Percentiles rank a stretch among this genome's conserved stretches.
Evolutionary conservation across 352 stramenopile species (phyloP).

Genomic region (Peronospora destructor): DNA sequence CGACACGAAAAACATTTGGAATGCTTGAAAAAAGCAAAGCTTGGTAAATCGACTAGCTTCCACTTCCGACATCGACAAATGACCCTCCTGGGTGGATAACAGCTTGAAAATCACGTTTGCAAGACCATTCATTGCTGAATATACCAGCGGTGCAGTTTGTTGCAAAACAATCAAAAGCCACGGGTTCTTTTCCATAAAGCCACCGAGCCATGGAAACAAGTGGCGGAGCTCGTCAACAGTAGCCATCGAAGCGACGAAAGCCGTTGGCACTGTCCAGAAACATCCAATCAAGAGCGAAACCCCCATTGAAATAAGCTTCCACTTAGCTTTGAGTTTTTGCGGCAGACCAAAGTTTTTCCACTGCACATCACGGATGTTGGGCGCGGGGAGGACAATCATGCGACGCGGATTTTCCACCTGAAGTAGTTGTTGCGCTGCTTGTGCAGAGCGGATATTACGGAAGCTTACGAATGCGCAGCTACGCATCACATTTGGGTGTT

Average conservation of each 20-base stretch:
- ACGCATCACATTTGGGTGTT: conserved; percentile 51
- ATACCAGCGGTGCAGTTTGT: conserved; percentile 54
- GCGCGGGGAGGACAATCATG: conserved; percentile 51
- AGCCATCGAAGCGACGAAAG: conserved; percentile 68
- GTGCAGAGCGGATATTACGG: conserved; percentile 49
- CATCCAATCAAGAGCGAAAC: conserved; percentile 54
- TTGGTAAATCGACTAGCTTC: conserved; percentile 69
- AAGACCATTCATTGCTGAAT: conserved; percentile 64
- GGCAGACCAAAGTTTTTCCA: conserved; percentile 76
- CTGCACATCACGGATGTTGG: conserved; percentile 58
- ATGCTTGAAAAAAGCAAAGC: conserved; percentile 68
- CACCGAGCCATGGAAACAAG: conserved; percentile 40
- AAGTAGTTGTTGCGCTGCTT: conserved; percentile 64
- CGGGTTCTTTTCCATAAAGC: conserved; percentile 38
- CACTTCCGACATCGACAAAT: conserved; percentile 60
- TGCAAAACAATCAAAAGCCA: conserved; percentile 50
- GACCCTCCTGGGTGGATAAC: conserved; percentile 53
- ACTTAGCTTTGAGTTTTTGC: conserved; percentile 54
- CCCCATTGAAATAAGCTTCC: conserved; percentile 46
- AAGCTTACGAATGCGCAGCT: conserved; percentile 70
- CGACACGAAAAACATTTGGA: conserved; percentile 82
- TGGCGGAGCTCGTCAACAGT: conserved; percentile 57
- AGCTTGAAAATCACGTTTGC: conserved; percentile 63
- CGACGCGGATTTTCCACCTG: conserved; percentile 61
- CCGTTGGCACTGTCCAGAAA: conserved; percentile 76